Evolutionary conservation across 495 filamentous ascomycete genomes (phyloP).

Genomic region (Penicillium soppii): DNA sequence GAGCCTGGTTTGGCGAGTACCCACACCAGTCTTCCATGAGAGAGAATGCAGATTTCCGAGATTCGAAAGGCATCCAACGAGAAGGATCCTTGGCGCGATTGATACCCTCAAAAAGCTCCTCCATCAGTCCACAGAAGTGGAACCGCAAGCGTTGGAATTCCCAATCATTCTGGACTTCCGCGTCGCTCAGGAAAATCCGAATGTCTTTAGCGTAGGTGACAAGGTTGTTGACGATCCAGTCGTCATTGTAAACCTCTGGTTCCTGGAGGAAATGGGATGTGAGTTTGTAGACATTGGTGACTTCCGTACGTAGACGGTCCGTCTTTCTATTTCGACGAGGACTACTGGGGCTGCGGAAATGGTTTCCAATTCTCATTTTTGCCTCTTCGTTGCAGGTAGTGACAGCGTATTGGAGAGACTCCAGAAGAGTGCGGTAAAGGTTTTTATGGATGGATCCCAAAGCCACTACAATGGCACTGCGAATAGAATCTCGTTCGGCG

Average conservation of each 20-base stretch:
- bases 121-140: conserved; percentile 91
- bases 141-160: conserved; percentile 89
- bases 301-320: conserved; percentile 85
- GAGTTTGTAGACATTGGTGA: conserved; percentile 91
- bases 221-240: conserved; percentile 90
- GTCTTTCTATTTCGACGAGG: conserved; percentile 74
- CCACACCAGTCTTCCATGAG: conserved; percentile 99
- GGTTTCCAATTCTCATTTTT: conserved; percentile 72
- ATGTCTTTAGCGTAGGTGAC: conserved; percentile 88
- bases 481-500: conserved; percentile 69
- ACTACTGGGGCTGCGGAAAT: conserved; percentile 75
- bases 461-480: conserved; percentile 88
- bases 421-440: conserved; percentile 89
- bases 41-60: conserved; percentile 87
- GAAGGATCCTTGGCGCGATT: conserved; percentile 83
- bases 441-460: conserved; percentile 94
- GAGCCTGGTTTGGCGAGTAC: conserved; percentile 85
- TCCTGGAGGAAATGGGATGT: conserved; percentile 88
- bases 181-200: conserved; percentile 89
- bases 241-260: conserved; percentile 76
- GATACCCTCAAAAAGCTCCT: conserved; percentile 88
- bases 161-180: conserved; percentile 93
- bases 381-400: conserved; percentile 80
- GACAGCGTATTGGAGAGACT: conserved; percentile 84
- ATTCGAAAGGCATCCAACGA: conserved; percentile 94